Percentiles rank a stretch among this genome's conserved stretches.
These are phyloP conservation scores for Malus fusca DNA, from an alignment of 306 rosid genomes.

Conservation along the genomic window DNA sequence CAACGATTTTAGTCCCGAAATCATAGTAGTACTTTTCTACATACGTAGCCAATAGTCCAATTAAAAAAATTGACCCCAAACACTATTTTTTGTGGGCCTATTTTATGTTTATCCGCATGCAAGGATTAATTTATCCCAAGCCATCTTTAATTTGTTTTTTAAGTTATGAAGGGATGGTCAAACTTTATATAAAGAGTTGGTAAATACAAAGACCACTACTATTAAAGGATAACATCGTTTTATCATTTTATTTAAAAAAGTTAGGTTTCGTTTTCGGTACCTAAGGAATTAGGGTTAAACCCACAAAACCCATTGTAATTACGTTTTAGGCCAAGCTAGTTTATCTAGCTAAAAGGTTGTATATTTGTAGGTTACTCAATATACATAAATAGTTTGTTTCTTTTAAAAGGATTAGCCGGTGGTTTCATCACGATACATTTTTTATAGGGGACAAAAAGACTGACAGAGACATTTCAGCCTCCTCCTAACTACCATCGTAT, in stretches of 20 bases:
- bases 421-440: too few species aligned
- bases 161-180: conserved; percentile 19
- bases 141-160: not conserved
- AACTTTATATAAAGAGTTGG: conserved; percentile 16
- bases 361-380: too few species aligned
- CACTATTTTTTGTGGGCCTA: conserved; percentile 6
- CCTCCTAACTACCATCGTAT: too few species aligned
- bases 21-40: not conserved
- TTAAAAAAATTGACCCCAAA: not conserved
- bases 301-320: not conserved
- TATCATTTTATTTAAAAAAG: not conserved
- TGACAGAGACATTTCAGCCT: too few species aligned
- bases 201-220: not conserved
- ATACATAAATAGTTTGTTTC: too few species aligned
- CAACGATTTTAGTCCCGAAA: too few species aligned
- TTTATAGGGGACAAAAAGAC: too few species aligned
- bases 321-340: not conserved
- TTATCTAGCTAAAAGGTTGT: not conserved
- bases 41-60: not conserved
- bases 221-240: conserved; percentile 18
- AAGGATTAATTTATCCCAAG: not conserved
- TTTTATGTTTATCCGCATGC: conserved; percentile 30
- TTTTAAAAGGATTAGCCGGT: too few species aligned
- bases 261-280: not conserved
- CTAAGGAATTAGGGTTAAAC: not conserved